A percentile compares a stretch with the other conserved stretches of the same genome.
phyloP scores from a whole-genome alignment of 306 rosid genomes.

The Hippophae rhamnoides region DNA sequence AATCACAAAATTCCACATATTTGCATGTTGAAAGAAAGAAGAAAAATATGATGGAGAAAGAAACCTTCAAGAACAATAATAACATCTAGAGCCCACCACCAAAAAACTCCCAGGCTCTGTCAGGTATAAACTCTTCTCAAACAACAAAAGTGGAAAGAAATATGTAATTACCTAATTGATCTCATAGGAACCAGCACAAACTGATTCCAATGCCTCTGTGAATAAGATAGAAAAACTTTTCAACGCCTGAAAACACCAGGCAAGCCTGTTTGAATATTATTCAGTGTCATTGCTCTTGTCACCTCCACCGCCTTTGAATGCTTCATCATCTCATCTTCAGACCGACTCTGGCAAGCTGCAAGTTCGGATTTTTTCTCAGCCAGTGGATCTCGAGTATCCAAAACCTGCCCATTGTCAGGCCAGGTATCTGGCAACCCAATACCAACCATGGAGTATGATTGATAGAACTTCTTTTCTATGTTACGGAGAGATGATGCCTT shows the following conservation, averaged over 20 bases:
- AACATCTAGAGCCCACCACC: conserved; percentile 17
- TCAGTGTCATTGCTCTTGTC: conserved; percentile 89
- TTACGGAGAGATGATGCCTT: conserved; percentile 69
- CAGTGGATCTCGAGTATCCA: conserved; percentile 90
- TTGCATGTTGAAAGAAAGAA: conserved; percentile 36
- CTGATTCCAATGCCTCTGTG: conserved; percentile 66
- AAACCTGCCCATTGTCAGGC: conserved; percentile 46
- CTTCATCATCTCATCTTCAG: conserved; percentile 76
- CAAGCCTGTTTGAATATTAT: conserved; percentile 89
- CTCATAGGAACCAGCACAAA: conserved; percentile 71
- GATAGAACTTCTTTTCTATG: conserved; percentile 82
- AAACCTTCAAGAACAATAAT: conserved; percentile 14
- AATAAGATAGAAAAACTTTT: conserved; percentile 82
- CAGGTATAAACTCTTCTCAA: conserved; percentile 22
- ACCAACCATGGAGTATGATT: conserved; percentile 91
- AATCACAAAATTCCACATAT: conserved; percentile 64
- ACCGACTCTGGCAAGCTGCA: conserved; percentile 74
- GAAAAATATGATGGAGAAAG: not conserved
- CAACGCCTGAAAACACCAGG: conserved; percentile 92
- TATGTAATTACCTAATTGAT: conserved; percentile 43
- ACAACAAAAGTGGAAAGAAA: conserved; percentile 24
- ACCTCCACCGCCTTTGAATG: conserved; percentile 85
- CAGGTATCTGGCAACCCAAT: conserved; percentile 79
- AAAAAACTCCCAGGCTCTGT: conserved; percentile 38
- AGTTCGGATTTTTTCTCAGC: conserved; percentile 85